phyloP scores from a whole-genome alignment of 1,139 yeast genomes.

The Magnusiomyces tetraspermus region DNA sequence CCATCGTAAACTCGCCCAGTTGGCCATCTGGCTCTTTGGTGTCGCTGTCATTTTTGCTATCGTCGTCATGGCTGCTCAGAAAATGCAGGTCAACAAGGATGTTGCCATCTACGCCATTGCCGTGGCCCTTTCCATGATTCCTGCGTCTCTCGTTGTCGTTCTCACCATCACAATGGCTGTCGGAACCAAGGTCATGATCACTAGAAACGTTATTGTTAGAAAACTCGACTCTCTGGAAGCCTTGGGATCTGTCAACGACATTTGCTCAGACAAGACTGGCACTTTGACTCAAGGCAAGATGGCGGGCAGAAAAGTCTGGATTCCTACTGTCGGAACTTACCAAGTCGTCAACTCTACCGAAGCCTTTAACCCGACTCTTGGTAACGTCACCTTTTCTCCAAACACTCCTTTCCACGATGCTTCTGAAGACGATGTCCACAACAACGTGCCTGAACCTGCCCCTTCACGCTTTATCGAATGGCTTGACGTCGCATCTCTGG shows the following conservation, averaged over 20 bases:
- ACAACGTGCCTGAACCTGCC: conserved; percentile 10
- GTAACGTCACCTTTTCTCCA: conserved; percentile 39
- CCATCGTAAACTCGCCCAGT: conserved; percentile 55
- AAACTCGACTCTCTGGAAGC: conserved; percentile 74
- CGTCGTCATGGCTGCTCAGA: conserved; percentile 71
- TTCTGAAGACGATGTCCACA: conserved; percentile 17
- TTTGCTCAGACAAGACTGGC: conserved; percentile 79
- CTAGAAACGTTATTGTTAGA: conserved; percentile 63
- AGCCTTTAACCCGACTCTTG: conserved; percentile 66
- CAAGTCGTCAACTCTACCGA: conserved; percentile 52
- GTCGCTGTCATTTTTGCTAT: conserved; percentile 70
- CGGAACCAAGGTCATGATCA: conserved; percentile 72
- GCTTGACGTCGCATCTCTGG: conserved; percentile 56
- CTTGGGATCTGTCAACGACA: conserved; percentile 69
- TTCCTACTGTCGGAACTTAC: conserved; percentile 66
- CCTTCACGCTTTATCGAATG: conserved; percentile 37
- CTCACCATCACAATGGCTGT: conserved; percentile 81
- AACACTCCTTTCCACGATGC: conserved; percentile 35
- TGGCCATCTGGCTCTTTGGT: conserved; percentile 59
- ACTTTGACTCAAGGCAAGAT: conserved; percentile 73
- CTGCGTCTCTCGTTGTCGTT: conserved; percentile 71
- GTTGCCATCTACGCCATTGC: conserved; percentile 80
- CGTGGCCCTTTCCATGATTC: conserved; percentile 76
- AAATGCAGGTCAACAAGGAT: conserved; percentile 52
- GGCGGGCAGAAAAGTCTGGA: conserved; percentile 65